Base-by-base conservation (phyloP, 345 rosid species). In the Brassica incana region DNA sequence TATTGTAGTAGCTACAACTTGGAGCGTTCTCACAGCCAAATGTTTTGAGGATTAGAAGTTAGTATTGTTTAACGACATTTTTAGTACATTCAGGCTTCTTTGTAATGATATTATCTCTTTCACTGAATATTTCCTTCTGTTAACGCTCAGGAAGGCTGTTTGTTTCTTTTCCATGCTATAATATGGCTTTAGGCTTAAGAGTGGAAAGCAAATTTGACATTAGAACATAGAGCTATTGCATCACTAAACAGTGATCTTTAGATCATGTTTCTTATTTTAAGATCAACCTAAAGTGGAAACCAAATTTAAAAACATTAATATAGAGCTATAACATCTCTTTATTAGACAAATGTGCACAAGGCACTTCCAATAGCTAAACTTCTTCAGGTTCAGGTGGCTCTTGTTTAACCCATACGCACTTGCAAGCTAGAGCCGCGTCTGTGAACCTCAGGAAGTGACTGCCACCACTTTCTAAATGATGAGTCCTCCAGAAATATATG, bases 381-480 rank as follows among this genome's bases (percentile, higher is more conserved):
- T 48, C 56, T 48, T 14, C 56, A 48, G 56, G 56, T 74, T 74
- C 71, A 68, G 23, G 20, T 64, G 40, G 58, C 25, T 64, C 72
- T 40, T 29, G 62, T 38, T 76, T 30, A 27, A 10, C 1, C 48
- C 65, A 32, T 45, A 71, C 6, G 68, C 48, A 0, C 2, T 56
- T 1, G 14, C 33, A 82, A 5, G 1, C 74, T 74, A 65, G 87
- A 80, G 0, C 1, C 1, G 18, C 4, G 0, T 80, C 27, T 80
- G 72, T 72, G 86, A n/a, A 20, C 4, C 2, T 16, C 45, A 6
- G 87, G 84, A 5, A 83, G 85, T 36, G 77, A 23, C 45, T 54
- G 63, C 92, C 90, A 88, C 90, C 85, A 78, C 71, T 82, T 85
- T n/a, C 61, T 69, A 25, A 88, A 89, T 43, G 88, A 82, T 2